A percentile compares a stretch with the other conserved stretches of the same genome.
These are phyloP conservation scores for Trichomonascaceae sp. DNA, from an alignment of 1,139 yeast genomes.

Conservation along the genomic window DNA sequence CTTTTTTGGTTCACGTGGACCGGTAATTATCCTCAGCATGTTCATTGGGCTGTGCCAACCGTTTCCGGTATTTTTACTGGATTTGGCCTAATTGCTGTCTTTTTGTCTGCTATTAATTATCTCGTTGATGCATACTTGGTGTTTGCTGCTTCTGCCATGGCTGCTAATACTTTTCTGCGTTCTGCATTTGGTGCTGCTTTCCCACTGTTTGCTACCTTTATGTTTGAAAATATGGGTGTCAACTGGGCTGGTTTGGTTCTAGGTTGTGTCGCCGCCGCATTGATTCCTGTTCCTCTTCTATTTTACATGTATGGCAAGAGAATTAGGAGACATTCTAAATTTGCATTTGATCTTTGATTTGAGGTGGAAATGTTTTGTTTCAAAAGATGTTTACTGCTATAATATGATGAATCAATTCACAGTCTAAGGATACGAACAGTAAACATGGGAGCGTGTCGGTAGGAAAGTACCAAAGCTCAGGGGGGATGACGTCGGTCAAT, in stretches of 20 bases:
- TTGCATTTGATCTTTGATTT: constrained; percentile 42
- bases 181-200: constrained; percentile 67
- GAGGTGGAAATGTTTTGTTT: too few species aligned
- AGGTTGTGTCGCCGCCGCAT: constrained; percentile 56
- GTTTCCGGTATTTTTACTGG: constrained; percentile 68
- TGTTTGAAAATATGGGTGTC: constrained; percentile 69
- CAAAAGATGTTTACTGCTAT: too few species aligned
- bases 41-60: constrained; percentile 86
- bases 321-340: constrained; percentile 51
- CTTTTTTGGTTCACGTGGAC: constrained; percentile 84
- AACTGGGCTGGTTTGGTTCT: constrained; percentile 81
- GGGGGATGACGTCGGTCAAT: too few species aligned
- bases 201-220: constrained; percentile 71
- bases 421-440: neutral
- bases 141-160: constrained; percentile 84
- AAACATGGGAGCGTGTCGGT: too few species aligned
- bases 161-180: constrained; percentile 82
- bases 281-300: constrained; percentile 72
- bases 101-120: constrained; percentile 72
- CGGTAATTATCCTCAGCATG: constrained; percentile 58
- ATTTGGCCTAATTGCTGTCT: constrained; percentile 65
- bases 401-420: neutral
- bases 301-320: constrained; percentile 60
- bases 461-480: too few species aligned
- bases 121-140: constrained; percentile 72